phyloP scores from a whole-genome alignment of 2,329 filamentous ascomycete genomes.

The Ambrosiella cleistominuta region DNA sequence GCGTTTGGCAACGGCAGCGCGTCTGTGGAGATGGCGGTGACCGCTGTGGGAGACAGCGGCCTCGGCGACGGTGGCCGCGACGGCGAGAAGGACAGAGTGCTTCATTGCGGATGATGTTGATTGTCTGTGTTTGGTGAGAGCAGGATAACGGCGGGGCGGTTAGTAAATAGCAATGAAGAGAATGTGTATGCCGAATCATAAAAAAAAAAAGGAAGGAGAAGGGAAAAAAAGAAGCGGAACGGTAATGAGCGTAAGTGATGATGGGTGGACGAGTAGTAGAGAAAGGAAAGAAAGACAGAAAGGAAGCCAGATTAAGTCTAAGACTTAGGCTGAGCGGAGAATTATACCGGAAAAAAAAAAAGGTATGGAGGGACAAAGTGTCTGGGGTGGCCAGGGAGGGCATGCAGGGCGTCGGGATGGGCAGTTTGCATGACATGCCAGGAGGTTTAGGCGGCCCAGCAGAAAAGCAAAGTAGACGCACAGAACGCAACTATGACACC shows the following conservation, averaged over 20 bases:
- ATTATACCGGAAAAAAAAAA: background rate
- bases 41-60: conserved; percentile 10
- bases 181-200: background rate
- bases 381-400: background rate
- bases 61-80: conserved; percentile 11
- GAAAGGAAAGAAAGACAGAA: background rate
- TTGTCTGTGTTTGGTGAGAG: background rate
- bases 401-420: background rate
- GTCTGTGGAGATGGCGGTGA: conserved; percentile 12
- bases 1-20: conserved; percentile 24
- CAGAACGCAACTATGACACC: background rate
- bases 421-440: background rate
- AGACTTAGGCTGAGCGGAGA: background rate
- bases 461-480: background rate
- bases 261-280: background rate
- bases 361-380: background rate
- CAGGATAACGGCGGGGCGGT: background rate
- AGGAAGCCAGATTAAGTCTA: background rate
- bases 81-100: conserved; percentile 11
- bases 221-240: background rate
- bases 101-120: conserved; percentile 6
- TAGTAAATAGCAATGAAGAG: background rate
- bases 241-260: background rate
- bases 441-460: background rate
- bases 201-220: background rate